Conservation (phyloP, 345 rosid genomes). For the Cardamine occulta region DNA sequence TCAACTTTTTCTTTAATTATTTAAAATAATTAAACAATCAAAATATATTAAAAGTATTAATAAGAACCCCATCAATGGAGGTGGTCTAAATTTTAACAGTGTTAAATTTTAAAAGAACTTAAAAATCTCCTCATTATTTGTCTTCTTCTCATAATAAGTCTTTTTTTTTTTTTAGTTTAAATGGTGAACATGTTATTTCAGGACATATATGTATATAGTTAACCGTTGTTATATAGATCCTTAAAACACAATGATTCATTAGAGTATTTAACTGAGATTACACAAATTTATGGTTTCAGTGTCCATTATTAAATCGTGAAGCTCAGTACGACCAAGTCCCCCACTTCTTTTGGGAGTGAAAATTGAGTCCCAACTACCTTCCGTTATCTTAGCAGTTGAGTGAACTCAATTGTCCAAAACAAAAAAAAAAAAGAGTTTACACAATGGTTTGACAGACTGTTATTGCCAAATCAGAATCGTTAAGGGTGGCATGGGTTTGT, state of each 20-base stretch:
- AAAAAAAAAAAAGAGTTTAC: neutral
- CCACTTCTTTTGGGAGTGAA: neutral
- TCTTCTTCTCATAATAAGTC: neutral
- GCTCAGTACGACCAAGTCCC: neutral
- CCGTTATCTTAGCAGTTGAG: neutral
- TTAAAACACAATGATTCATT: neutral
- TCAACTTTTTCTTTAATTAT: too few relatives aligned
- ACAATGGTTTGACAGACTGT: neutral
- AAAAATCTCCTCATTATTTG: neutral
- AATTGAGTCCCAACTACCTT: neutral
- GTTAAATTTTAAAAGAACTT: neutral
- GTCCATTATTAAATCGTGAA: neutral
- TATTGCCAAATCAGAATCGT: neutral
- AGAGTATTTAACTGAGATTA: neutral
- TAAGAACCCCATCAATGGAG: too few relatives aligned
- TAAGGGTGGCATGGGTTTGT: neutral
- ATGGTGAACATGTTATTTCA: neutral
- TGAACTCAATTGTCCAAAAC: neutral
- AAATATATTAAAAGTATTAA: too few relatives aligned
- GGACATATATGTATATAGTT: too few relatives aligned
- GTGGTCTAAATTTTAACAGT: too few relatives aligned
- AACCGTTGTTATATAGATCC: neutral
- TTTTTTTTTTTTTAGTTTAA: neutral
- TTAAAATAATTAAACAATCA: too few relatives aligned
- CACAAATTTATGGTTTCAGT: neutral